Conservation (phyloP, 129 eudicot species). For the Heracleum sosnowskyi region DNA sequence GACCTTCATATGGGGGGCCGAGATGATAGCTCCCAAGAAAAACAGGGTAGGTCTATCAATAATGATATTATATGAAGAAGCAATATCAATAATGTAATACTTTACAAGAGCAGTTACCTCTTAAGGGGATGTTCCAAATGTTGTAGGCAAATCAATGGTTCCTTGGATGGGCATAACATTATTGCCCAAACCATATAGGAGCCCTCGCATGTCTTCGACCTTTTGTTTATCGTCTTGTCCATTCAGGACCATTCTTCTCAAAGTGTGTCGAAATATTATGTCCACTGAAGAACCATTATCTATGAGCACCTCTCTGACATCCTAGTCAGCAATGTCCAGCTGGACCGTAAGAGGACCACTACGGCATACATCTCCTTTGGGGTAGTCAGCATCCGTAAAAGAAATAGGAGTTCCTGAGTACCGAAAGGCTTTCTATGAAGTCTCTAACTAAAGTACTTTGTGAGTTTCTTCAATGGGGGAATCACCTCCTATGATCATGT, state of each 20-base stretch:
- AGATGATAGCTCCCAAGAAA: too few species aligned
- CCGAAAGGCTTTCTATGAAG: rapidly evolving
- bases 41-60: too few species aligned
- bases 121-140: too few species aligned
- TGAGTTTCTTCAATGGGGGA: rapidly evolving
- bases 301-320: neutral
- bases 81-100: too few species aligned
- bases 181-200: neutral
- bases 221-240: rapidly evolving
- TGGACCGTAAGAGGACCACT: neutral
- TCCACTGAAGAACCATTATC: neutral
- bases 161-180: too few species aligned
- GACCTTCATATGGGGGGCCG: too few species aligned
- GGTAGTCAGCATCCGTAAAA: too few species aligned
- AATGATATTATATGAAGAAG: too few species aligned
- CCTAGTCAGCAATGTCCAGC: neutral
- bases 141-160: too few species aligned
- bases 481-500: neutral
- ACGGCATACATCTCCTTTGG: rapidly evolving
- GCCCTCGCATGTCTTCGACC: rapidly evolving
- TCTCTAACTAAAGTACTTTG: too few species aligned
- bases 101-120: too few species aligned
- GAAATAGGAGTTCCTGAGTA: rapidly evolving
- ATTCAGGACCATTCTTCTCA: neutral
- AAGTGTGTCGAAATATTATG: neutral